Evolutionary conservation across 345 rosid species (phyloP).

Genomic region (Gossypium raimondii): DNA sequence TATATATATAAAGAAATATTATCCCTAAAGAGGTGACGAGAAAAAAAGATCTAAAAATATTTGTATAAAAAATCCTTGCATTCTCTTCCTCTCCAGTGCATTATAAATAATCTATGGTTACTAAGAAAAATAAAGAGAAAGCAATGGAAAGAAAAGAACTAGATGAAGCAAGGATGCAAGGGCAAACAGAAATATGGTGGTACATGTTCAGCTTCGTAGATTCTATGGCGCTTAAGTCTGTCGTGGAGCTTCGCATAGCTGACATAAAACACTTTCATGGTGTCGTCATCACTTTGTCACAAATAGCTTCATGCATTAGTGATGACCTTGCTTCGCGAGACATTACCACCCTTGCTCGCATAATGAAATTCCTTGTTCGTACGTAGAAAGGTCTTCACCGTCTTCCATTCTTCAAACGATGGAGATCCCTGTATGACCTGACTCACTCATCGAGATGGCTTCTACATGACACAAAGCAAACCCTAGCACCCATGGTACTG

Average conservation of each 20-base stretch:
- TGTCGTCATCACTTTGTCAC: constrained; percentile 21
- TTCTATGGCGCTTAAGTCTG: constrained; percentile 35
- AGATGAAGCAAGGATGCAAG: constrained; percentile 19
- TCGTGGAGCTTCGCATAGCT: constrained; percentile 31
- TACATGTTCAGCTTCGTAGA: constrained; percentile 29
- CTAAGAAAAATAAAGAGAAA: not conserved
- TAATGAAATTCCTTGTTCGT: constrained; percentile 32
- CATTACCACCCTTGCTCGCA: constrained; percentile 22
- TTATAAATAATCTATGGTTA: not conserved
- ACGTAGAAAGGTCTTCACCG: constrained; percentile 11
- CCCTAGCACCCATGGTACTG: constrained; percentile 26
- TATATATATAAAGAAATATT: too few species aligned
- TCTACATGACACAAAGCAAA: constrained; percentile 15
- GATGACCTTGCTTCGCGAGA: constrained; percentile 3
- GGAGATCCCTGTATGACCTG: constrained; percentile 29
- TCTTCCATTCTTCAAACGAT: constrained; percentile 13
- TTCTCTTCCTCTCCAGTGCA: not conserved
- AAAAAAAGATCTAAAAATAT: too few species aligned
- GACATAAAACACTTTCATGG: constrained; percentile 30
- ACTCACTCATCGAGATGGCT: constrained; percentile 25
- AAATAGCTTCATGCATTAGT: constrained; percentile 21
- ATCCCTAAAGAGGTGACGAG: too few species aligned
- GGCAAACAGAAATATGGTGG: constrained; percentile 26
- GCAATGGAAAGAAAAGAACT: constrained; percentile 12
- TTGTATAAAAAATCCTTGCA: not conserved